Evolutionary conservation across 1,284 basidiomycete genomes (phyloP).

Genomic region (Wolfiporia cocos): DNA sequence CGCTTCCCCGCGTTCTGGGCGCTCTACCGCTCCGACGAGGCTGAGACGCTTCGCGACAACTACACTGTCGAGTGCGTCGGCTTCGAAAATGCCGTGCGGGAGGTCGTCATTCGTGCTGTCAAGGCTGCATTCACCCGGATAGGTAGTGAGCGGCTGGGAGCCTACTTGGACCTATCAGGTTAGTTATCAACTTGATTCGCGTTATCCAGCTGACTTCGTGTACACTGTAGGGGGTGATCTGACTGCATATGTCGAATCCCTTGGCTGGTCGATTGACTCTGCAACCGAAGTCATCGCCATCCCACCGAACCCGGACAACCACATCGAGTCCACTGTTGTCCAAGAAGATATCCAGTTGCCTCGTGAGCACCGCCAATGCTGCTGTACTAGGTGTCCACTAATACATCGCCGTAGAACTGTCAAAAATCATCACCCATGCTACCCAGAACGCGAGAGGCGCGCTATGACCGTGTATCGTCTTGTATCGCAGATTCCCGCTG

Average conservation of each 20-base stretch:
- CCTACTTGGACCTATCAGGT: conserved; percentile 73
- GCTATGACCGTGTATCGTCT: conserved; percentile 5
- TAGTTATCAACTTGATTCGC: conserved; percentile 20
- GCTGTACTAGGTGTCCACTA: neutral
- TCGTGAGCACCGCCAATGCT: conserved; percentile 49
- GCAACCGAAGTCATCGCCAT: conserved; percentile 58
- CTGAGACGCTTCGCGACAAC: conserved; percentile 74
- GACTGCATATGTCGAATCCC: conserved; percentile 56
- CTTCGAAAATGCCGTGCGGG: conserved; percentile 76
- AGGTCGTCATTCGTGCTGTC: conserved; percentile 73
- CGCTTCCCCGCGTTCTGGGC: conserved; percentile 90
- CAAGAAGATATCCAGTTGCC: conserved; percentile 86
- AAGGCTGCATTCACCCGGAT: conserved; percentile 78
- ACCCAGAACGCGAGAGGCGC: conserved; percentile 33
- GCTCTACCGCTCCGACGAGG: conserved; percentile 58
- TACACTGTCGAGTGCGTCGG: conserved; percentile 79
- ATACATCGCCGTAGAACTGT: conserved; percentile 60
- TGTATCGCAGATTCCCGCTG: too few relatives aligned
- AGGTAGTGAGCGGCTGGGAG: conserved; percentile 57
- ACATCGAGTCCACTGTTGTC: conserved; percentile 90
- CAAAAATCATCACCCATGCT: conserved; percentile 77
- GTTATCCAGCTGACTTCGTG: too few relatives aligned
- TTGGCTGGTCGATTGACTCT: conserved; percentile 73
- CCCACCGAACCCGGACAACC: conserved; percentile 90
- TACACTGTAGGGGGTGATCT: conserved; percentile 56